phyloP scores from a whole-genome alignment of 148 eudicot species.

The Spergularia marina region DNA sequence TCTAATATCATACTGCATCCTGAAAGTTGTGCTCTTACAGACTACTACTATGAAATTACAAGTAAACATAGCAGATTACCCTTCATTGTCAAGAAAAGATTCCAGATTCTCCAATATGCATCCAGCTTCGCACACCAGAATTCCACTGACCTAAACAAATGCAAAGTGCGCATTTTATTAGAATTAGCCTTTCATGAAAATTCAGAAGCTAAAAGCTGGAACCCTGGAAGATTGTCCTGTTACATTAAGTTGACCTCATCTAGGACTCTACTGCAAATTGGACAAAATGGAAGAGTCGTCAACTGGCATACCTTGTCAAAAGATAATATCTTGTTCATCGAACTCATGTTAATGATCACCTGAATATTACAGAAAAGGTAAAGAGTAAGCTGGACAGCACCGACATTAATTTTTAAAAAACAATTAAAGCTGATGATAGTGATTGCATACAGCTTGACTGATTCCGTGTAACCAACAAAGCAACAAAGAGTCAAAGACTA shows the following conservation, averaged over 20 bases:
- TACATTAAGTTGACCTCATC: not conserved
- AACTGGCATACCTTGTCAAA: conserved; percentile 70
- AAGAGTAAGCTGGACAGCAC: not conserved
- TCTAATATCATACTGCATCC: not conserved
- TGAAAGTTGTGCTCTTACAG: not conserved
- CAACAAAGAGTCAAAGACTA: not conserved
- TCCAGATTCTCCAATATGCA: conserved; percentile 94
- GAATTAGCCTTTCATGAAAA: not conserved
- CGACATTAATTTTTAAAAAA: not conserved
- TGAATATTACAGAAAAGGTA: conserved; percentile 23
- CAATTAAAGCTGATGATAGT: not conserved
- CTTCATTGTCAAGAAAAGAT: conserved; percentile 77
- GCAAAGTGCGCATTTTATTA: conserved; percentile 18
- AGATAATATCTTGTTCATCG: conserved; percentile 73
- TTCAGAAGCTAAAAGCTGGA: not conserved
- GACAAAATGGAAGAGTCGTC: not conserved
- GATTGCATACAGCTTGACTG: not conserved
- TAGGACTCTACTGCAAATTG: not conserved
- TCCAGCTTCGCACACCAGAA: conserved; percentile 97
- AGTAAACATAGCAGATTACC: conserved; percentile 48
- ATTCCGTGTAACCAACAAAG: not conserved
- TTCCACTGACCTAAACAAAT: conserved; percentile 70
- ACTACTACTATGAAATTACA: not conserved
- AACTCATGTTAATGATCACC: conserved; percentile 74
- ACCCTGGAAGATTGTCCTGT: not conserved